These are phyloP conservation scores for Coleophoma crateriformis DNA, from an alignment of 2,329 filamentous ascomycete genomes.

Conservation along the genomic window DNA sequence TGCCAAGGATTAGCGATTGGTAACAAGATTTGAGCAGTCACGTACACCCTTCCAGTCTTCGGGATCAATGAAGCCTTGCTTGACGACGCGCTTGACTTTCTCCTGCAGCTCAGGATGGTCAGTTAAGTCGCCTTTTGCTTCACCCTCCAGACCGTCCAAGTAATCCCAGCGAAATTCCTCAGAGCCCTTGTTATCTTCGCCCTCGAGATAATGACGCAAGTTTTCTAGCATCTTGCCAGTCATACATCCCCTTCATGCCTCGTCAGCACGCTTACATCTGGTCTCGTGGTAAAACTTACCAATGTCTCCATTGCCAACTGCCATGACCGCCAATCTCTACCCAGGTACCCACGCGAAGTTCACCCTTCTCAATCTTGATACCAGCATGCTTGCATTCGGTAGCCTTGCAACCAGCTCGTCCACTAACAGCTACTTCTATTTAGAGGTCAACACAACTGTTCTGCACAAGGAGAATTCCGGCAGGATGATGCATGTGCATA, in stretches of 20 bases:
- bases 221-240: constrained; percentile 70
- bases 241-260: constrained; percentile 69
- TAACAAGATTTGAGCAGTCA: constrained; percentile 12
- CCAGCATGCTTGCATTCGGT: constrained; percentile 64
- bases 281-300: constrained; percentile 47
- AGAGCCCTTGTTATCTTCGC: constrained; percentile 37
- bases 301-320: constrained; percentile 78
- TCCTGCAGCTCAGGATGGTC: constrained; percentile 57
- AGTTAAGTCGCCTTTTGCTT: constrained; percentile 50
- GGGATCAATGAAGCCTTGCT: constrained; percentile 74
- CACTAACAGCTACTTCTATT: constrained; percentile 66
- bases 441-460: not conserved
- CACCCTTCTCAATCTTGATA: constrained; percentile 72
- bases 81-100: constrained; percentile 68
- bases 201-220: constrained; percentile 50
- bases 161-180: constrained; percentile 35
- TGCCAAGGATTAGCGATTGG: constrained; percentile 4
- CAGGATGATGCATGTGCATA: not conserved
- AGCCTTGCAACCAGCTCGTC: constrained; percentile 70
- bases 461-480: not conserved
- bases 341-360: constrained; percentile 71
- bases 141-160: constrained; percentile 70
- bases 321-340: constrained; percentile 55
- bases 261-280: not conserved
- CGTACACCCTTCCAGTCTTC: constrained; percentile 87